Conservation (phyloP, 1,284 basidiomycete genomes). For the Cutaneotrichosporon dermatis region DNA sequence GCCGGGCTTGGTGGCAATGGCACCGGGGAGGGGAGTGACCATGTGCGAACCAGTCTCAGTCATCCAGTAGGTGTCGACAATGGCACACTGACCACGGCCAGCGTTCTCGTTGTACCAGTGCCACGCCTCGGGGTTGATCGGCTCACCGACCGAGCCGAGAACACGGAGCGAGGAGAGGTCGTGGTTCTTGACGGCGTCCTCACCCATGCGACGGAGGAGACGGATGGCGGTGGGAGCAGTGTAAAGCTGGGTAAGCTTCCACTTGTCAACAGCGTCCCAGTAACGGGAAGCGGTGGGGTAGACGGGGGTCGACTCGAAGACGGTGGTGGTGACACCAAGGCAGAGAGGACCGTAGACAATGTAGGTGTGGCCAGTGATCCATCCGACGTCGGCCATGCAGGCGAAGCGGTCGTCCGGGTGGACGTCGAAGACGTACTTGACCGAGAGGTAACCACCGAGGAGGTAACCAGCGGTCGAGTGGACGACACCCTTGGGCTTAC, state of each 20-base stretch:
- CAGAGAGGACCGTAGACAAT: conserved; percentile 92
- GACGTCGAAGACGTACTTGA: conserved; percentile 95
- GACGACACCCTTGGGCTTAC: conserved; percentile 50
- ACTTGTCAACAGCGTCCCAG: conserved; percentile 92
- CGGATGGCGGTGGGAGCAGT: conserved; percentile 85
- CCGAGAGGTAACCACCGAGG: conserved; percentile 80
- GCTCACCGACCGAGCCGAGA: conserved; percentile 91
- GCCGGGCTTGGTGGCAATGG: conserved; percentile 92
- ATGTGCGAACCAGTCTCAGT: conserved; percentile 97
- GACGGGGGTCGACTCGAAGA: conserved; percentile 95
- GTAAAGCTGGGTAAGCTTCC: conserved; percentile 93
- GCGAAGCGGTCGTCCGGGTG: conserved; percentile 88
- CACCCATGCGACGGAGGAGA: conserved; percentile 80
- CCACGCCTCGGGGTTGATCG: conserved; percentile 99
- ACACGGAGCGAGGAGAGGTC: conserved; percentile 82
- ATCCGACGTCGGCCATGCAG: conserved; percentile 98
- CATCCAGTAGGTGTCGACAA: conserved; percentile 97
- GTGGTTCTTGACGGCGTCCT: conserved; percentile 77
- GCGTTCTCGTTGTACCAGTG: conserved; percentile 94
- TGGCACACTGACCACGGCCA: conserved; percentile 80
- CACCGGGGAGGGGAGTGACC: conserved; percentile 91
- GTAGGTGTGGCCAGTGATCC: conserved; percentile 98
- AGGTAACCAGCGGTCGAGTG: conserved; percentile 45
- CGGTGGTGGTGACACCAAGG: conserved; percentile 82
- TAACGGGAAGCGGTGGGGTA: conserved; percentile 94